A percentile compares a stretch with the other conserved stretches of the same genome.
phyloP scores from a whole-genome alignment of 2,329 filamentous ascomycete species.

The Penicillium sp. region DNA sequence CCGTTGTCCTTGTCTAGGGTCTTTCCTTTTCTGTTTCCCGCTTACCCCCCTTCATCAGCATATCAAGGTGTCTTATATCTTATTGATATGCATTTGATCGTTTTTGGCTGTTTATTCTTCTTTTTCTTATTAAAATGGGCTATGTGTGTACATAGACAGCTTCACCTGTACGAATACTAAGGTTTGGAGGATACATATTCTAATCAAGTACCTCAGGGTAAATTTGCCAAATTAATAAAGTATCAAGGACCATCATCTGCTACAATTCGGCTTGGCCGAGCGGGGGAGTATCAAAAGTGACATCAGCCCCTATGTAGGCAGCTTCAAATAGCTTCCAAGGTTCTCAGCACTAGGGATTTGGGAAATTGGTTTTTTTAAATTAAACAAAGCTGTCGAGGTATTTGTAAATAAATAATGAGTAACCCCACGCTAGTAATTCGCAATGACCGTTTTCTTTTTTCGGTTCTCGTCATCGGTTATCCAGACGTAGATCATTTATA shows the following conservation, averaged over 20 bases:
- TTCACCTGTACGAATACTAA: neutral
- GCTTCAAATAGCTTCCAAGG: neutral
- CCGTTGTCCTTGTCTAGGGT: neutral
- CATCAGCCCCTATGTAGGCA: neutral
- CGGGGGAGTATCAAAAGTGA: neutral
- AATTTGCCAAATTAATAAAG: neutral
- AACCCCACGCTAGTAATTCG: neutral
- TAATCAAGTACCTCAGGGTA: neutral
- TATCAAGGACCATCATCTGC: neutral
- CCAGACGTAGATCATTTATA: neutral
- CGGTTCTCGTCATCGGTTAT: neutral
- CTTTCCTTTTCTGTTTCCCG: neutral
- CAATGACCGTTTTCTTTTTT: neutral
- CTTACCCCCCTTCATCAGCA: neutral
- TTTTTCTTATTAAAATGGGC: neutral
- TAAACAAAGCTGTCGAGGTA: neutral
- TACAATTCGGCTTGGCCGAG: neutral
- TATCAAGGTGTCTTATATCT: conserved; percentile 10
- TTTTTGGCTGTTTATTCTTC: neutral
- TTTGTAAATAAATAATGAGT: neutral
- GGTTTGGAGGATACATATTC: neutral
- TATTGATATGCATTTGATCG: neutral
- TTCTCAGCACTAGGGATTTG: neutral
- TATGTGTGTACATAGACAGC: neutral
- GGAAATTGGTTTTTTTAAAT: neutral